Conservation (phyloP, 2,329 filamentous ascomycete genomes). For the Alternaria triticina region DNA sequence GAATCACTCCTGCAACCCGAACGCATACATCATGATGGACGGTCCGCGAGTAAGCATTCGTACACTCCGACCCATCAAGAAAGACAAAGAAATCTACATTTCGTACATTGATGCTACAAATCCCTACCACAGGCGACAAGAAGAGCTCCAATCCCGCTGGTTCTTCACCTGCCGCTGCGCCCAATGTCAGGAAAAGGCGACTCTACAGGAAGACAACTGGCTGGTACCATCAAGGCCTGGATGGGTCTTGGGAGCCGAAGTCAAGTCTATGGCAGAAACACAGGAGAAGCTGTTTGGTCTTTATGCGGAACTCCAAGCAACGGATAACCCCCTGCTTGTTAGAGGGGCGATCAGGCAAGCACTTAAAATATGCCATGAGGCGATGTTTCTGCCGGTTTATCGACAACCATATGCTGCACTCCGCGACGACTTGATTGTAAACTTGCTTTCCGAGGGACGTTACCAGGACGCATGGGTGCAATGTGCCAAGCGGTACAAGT, state of each 20-base stretch:
- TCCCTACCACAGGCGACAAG: conserved; percentile 57
- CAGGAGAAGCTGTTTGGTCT: conserved; percentile 34
- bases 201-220: conserved; percentile 52
- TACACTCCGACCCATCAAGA: conserved; percentile 59
- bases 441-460: conserved; percentile 52
- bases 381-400: conserved; percentile 54
- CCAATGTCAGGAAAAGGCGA: conserved; percentile 54
- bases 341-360: conserved; percentile 46
- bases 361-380: conserved; percentile 50
- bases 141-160: conserved; percentile 61
- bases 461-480: conserved; percentile 59
- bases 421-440: conserved; percentile 60
- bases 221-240: conserved; percentile 32
- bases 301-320: conserved; percentile 32
- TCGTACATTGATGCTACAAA: conserved; percentile 67
- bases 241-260: conserved; percentile 22
- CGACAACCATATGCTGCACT: conserved; percentile 63
- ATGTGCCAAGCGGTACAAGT: conserved; percentile 58
- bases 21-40: conserved; percentile 65
- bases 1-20: conserved; percentile 69
- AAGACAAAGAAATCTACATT: conserved; percentile 65
- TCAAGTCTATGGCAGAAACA: conserved; percentile 28
- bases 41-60: conserved; percentile 58
- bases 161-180: conserved; percentile 65
- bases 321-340: conserved; percentile 35